Conservation (phyloP, 805 yeast genomes). For the Metschnikowia amazonensis region DNA sequence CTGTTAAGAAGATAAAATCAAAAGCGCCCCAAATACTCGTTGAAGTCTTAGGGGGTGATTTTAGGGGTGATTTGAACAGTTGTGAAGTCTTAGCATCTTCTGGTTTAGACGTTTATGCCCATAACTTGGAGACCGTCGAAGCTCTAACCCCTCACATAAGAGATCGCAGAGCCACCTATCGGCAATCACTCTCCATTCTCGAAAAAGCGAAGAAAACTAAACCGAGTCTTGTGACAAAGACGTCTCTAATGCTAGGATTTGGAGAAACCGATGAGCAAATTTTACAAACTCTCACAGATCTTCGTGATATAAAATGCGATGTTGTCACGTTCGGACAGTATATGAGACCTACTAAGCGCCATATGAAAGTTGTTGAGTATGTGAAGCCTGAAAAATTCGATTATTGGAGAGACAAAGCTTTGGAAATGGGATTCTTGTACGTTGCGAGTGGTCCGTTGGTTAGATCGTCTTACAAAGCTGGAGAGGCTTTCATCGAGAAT, state of each 20-base stretch:
- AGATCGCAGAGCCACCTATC: constrained; percentile 93
- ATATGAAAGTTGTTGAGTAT: constrained; percentile 96
- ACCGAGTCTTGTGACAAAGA: constrained; percentile 79
- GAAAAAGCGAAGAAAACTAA: constrained; percentile 74
- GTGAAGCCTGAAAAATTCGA: constrained; percentile 92
- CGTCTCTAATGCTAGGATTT: constrained; percentile 93
- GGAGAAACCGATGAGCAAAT: constrained; percentile 95
- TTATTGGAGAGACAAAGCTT: constrained; percentile 83
- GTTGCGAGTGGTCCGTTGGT: constrained; percentile 98
- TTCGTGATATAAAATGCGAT: constrained; percentile 76
- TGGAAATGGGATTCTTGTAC: constrained; percentile 87
- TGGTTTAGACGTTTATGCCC: constrained; percentile 95
- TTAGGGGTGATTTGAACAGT: constrained; percentile 82
- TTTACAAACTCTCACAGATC: constrained; percentile 65
- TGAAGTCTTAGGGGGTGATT: constrained; percentile 93
- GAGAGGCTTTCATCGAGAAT: constrained; percentile 95
- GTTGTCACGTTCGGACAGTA: constrained; percentile 98
- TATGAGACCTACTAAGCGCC: constrained; percentile 98
- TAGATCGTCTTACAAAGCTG: constrained; percentile 95
- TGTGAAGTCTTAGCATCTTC: constrained; percentile 76
- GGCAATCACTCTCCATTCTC: constrained; percentile 79
- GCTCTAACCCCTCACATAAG: constrained; percentile 90
- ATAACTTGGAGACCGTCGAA: constrained; percentile 94
- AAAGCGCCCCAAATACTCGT: constrained; percentile 90
- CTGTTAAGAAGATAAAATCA: constrained; percentile 76